Evolutionary conservation across 2,329 filamentous ascomycete species (phyloP).

Genomic region (Claviceps paspali): DNA sequence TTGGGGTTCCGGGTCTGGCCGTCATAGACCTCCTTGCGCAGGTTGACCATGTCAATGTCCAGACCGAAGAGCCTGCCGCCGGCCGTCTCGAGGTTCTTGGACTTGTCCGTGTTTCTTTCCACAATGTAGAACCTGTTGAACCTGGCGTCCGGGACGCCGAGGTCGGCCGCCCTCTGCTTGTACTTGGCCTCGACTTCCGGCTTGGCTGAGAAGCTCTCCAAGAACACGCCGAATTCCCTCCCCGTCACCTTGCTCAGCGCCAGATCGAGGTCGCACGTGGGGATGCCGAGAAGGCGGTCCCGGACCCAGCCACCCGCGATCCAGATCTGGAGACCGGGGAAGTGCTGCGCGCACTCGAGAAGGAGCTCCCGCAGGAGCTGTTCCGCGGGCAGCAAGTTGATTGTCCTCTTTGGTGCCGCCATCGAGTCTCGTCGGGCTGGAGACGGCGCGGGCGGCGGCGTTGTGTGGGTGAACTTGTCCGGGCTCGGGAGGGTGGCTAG

Average conservation of each 20-base stretch:
- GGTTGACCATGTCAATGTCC: conserved; percentile 9
- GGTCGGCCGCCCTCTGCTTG: conserved; percentile 2
- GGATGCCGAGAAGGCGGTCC: conserved; percentile 8
- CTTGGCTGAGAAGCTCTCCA: conserved; percentile 4
- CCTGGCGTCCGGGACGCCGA: conserved; percentile 1
- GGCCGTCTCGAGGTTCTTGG: conserved; percentile 9
- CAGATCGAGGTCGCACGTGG: conserved; percentile 8
- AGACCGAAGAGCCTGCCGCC: conserved; percentile 8
- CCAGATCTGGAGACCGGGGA: conserved; percentile 8
- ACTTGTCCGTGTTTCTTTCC: conserved; percentile 6
- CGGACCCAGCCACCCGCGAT: conserved; percentile 10
- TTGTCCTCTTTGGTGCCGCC: neutral
- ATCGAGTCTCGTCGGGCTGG: too few relatives aligned
- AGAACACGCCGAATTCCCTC: conserved; percentile 5
- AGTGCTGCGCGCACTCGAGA: conserved; percentile 5
- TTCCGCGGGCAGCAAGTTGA: neutral
- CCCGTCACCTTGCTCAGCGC: conserved; percentile 8
- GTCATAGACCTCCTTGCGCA: conserved; percentile 9
- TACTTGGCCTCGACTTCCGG: conserved; percentile 2
- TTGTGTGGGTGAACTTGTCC: too few relatives aligned
- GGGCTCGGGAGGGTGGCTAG: neutral
- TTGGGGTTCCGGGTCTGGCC: conserved; percentile 7
- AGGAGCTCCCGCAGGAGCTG: conserved; percentile 6
- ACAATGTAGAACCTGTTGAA: conserved; percentile 6
- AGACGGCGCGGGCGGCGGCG: too few relatives aligned